A percentile compares a stretch with the other conserved stretches of the same genome.
These are phyloP conservation scores for Chalciporus chontae DNA, from an alignment of 768 basidiomycete species.

Conservation along the genomic window DNA sequence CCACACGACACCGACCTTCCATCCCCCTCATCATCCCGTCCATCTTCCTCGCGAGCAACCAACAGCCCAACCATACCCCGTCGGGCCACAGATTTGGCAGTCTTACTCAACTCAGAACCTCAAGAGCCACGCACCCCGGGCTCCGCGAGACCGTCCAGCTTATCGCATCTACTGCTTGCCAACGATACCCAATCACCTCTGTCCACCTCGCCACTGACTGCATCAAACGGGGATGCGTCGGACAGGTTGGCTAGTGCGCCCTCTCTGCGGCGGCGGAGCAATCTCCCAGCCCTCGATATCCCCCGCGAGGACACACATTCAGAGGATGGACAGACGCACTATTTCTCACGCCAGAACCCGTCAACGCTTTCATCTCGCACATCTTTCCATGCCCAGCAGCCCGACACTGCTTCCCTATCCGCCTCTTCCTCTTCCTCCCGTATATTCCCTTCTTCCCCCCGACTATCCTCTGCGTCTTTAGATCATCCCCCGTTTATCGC, in stretches of 20 bases:
- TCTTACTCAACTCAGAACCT: conserved; percentile 67
- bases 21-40: conserved; percentile 38
- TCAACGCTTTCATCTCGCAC: conserved; percentile 18
- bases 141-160: conserved; percentile 41
- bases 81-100: conserved; percentile 73
- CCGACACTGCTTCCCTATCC: conserved; percentile 18
- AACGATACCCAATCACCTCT: conserved; percentile 23
- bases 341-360: conserved; percentile 25
- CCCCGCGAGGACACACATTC: conserved; percentile 25
- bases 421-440: conserved; percentile 22
- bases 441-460: conserved; percentile 27
- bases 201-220: conserved; percentile 13
- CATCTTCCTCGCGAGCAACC: conserved; percentile 30
- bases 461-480: conserved; percentile 37
- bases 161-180: conserved; percentile 38
- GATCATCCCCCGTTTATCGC: conserved; percentile 18
- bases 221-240: conserved; percentile 21
- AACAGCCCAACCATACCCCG: conserved; percentile 49
- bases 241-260: conserved; percentile 24
- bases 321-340: conserved; percentile 20
- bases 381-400: conserved; percentile 19
- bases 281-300: conserved; percentile 32
- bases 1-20: conserved; percentile 28
- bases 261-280: conserved; percentile 29
- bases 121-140: conserved; percentile 34